A percentile compares a stretch with the other conserved stretches of the same genome.
These are phyloP conservation scores for Aspergillus arachidicola DNA, from an alignment of 2,329 filamentous ascomycete genomes.

Conservation along the genomic window DNA sequence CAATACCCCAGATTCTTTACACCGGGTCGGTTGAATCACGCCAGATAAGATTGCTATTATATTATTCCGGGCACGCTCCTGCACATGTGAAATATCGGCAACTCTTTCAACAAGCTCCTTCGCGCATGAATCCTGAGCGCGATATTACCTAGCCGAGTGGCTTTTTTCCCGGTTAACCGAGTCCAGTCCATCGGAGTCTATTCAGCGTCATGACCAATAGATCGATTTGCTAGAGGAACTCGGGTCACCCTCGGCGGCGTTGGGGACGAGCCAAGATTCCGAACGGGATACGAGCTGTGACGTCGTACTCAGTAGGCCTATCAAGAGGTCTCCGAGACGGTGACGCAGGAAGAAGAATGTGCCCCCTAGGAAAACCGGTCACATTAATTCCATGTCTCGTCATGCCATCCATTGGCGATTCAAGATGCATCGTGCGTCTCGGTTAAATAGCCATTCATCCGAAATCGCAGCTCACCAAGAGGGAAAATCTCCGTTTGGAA, in stretches of 20 bases:
- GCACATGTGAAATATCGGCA: neutral
- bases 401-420: neutral
- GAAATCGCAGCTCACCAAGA: constrained; percentile 8
- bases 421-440: neutral
- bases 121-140: too few relatives aligned
- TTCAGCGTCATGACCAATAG: neutral
- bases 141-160: neutral
- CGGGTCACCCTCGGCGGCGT: neutral
- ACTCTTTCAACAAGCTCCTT: too few relatives aligned
- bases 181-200: neutral
- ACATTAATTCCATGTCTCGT: neutral
- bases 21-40: neutral
- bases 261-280: neutral
- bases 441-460: constrained; percentile 16
- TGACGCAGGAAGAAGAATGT: neutral
- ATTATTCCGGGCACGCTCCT: neutral
- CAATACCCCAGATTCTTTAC: neutral
- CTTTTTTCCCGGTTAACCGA: neutral
- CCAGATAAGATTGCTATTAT: neutral
- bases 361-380: neutral
- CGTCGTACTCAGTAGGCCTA: neutral
- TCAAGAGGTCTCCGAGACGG: neutral
- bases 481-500: constrained; percentile 18
- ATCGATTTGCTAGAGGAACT: neutral
- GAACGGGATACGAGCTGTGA: neutral